These are phyloP conservation scores for Chrysosporium keratinophilum DNA, from an alignment of 2,329 filamentous ascomycete genomes.

Conservation along the genomic window DNA sequence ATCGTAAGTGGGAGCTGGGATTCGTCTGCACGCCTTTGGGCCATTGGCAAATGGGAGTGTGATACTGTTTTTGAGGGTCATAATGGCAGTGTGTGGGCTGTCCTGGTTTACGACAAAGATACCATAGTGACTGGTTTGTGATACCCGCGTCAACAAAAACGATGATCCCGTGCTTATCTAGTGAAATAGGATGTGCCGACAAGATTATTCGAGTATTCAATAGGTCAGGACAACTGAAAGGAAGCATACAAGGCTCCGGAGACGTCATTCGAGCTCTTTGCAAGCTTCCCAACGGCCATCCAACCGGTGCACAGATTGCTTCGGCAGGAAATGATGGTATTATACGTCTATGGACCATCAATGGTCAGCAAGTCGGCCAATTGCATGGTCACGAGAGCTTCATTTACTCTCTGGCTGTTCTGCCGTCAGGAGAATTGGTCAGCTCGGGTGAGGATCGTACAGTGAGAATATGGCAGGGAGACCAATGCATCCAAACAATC, in stretches of 20 bases:
- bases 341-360: constrained; percentile 75
- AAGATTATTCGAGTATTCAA: constrained; percentile 78
- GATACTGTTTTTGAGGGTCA: constrained; percentile 64
- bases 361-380: constrained; percentile 64
- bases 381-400: constrained; percentile 87
- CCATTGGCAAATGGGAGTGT: constrained; percentile 72
- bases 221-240: constrained; percentile 51
- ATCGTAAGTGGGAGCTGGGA: constrained; percentile 95
- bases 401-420: constrained; percentile 70
- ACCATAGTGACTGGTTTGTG: constrained; percentile 62
- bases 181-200: constrained; percentile 62
- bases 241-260: constrained; percentile 57
- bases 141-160: neutral
- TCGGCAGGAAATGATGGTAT: constrained; percentile 88
- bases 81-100: constrained; percentile 78
- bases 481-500: constrained; percentile 82
- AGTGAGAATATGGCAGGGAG: constrained; percentile 74
- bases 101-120: constrained; percentile 67
- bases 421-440: constrained; percentile 77
- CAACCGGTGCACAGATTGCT: constrained; percentile 81
- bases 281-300: constrained; percentile 62
- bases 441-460: constrained; percentile 94
- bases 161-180: neutral
- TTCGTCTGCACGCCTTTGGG: constrained; percentile 75
- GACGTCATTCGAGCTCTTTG: constrained; percentile 86